Evolutionary conservation across 148 eudicot genomes (phyloP).

Genomic region (Rhododendron vialii): DNA sequence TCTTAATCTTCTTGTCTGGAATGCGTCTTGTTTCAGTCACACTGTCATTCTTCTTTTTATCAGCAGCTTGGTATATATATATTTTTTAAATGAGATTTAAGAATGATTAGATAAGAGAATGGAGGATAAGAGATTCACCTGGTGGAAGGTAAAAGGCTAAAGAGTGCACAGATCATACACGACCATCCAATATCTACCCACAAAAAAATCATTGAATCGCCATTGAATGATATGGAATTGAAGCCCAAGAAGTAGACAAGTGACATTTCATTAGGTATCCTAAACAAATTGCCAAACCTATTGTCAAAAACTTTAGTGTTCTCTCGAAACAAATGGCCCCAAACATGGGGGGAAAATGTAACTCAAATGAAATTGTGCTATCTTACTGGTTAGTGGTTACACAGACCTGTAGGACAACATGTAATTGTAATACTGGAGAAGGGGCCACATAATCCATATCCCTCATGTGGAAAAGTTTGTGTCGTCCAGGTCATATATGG

Average conservation of each 20-base stretch:
- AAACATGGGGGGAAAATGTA: background rate
- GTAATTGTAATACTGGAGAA: background rate
- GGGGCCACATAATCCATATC: background rate
- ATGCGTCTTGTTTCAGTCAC: background rate
- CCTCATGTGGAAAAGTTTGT: background rate
- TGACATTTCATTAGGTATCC: background rate
- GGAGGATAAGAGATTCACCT: background rate
- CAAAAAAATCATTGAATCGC: background rate
- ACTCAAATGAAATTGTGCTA: background rate
- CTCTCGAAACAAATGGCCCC: background rate
- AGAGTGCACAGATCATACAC: background rate
- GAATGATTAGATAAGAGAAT: background rate
- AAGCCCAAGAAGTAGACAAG: background rate
- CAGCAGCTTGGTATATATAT: background rate
- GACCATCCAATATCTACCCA: background rate
- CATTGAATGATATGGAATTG: background rate
- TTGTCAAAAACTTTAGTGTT: background rate
- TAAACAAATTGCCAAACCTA: background rate
- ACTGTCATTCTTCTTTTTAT: background rate
- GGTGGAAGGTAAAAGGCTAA: background rate
- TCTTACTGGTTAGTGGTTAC: background rate
- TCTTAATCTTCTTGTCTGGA: conserved; percentile 2
- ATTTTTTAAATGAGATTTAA: background rate
- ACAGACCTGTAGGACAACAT: background rate
- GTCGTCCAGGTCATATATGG: background rate